Conservation (phyloP, 371 early-diverging fungal species). For the Fennellomyces sp. region DNA sequence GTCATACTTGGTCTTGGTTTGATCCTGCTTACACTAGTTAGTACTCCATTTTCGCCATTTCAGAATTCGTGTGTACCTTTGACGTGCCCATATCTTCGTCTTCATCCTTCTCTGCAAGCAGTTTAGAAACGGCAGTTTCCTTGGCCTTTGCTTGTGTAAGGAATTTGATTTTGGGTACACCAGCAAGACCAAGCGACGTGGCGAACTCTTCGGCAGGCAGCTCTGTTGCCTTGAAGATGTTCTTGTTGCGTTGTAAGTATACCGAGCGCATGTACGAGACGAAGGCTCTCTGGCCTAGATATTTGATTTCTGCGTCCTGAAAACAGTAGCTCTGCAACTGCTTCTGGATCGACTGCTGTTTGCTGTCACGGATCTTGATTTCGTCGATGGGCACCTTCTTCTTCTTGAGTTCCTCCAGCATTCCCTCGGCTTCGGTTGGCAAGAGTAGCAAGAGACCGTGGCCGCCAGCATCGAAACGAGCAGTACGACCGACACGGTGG, state of each 20-base stretch:
- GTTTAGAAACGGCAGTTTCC: slow-evolving; percentile 33
- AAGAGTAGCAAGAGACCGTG: slow-evolving; percentile 84
- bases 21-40: neutral
- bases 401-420: slow-evolving; percentile 70
- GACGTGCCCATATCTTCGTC: slow-evolving; percentile 32
- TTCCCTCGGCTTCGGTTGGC: slow-evolving; percentile 87
- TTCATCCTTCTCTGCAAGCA: slow-evolving; percentile 38
- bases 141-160: slow-evolving; percentile 45
- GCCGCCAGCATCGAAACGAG: slow-evolving; percentile 90
- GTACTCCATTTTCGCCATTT: neutral
- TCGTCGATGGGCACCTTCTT: slow-evolving; percentile 85
- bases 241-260: slow-evolving; percentile 87
- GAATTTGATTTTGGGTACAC: slow-evolving; percentile 94
- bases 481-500: slow-evolving; percentile 98
- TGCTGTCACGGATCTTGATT: slow-evolving; percentile 81
- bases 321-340: slow-evolving; percentile 92
- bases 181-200: slow-evolving; percentile 88
- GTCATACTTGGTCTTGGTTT: slow-evolving; percentile 80
- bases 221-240: slow-evolving; percentile 81
- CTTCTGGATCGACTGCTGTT: slow-evolving; percentile 74
- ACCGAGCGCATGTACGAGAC: slow-evolving; percentile 93
- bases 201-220: slow-evolving; percentile 91
- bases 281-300: slow-evolving; percentile 94
- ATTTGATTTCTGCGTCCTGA: slow-evolving; percentile 93
- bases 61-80: too few species aligned